Conservation (phyloP, 495 filamentous ascomycete species). For the Aspergillus wentii region DNA sequence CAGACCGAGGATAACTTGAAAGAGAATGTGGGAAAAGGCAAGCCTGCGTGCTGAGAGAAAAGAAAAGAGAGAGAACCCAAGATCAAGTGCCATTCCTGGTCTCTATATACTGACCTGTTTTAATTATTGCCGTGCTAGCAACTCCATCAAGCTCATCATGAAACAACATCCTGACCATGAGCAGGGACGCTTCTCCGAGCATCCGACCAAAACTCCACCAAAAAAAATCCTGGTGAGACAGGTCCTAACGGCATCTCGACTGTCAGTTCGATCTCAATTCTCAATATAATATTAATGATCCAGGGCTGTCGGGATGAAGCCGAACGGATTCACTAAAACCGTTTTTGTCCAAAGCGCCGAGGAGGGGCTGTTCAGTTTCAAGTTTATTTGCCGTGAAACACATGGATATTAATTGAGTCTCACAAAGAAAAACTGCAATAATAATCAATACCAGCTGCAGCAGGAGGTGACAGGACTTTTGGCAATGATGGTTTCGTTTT, state of each 20-base stretch:
- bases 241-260: slow-evolving; percentile 6
- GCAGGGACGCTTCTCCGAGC: no score
- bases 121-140: background rate
- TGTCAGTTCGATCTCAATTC: slow-evolving; percentile 6
- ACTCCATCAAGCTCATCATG: slow-evolving; percentile 8
- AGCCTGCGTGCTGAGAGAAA: slow-evolving; percentile 17
- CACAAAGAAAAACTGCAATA: no score
- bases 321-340: no score
- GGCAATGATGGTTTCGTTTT: background rate
- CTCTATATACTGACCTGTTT: slow-evolving; percentile 1
- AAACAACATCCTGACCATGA: slow-evolving; percentile 6
- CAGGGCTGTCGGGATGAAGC: no score
- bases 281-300: no score
- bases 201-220: no score
- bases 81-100: no score
- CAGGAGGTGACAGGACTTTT: background rate
- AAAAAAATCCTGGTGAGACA: no score
- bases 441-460: background rate
- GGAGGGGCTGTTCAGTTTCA: background rate
- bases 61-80: slow-evolving; percentile 12
- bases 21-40: slow-evolving; percentile 23
- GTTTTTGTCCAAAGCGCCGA: background rate
- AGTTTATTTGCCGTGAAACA: background rate
- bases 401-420: background rate
- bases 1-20: slow-evolving; percentile 22